Evolutionary conservation across 176 grass and related monocot species (phyloP).

Genomic region (Oryza brachyantha): DNA sequence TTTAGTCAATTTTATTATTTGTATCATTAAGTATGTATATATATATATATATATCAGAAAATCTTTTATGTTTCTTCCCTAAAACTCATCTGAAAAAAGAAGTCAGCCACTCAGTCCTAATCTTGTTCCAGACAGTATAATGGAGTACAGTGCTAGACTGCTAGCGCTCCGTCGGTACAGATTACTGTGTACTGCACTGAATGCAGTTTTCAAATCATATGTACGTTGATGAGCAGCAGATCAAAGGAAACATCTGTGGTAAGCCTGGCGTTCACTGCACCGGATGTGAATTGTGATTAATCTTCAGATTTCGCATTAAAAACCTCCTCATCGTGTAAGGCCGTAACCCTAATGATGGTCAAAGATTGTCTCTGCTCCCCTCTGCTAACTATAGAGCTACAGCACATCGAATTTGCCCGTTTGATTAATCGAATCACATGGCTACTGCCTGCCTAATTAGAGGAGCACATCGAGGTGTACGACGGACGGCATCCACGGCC

Average conservation of each 20-base stretch:
- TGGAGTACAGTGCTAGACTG: no score
- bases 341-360: not conserved
- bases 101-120: no score
- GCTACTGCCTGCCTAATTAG: not conserved
- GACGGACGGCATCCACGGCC: not conserved
- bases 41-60: no score
- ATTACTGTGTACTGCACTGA: no score
- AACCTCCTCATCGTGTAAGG: not conserved
- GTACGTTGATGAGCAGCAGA: not conserved
- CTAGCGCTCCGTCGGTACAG: not conserved
- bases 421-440: slow-evolving; percentile 17
- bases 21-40: no score
- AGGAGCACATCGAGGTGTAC: slow-evolving; percentile 28
- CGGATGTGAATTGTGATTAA: not conserved
- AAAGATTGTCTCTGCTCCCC: not conserved
- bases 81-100: no score
- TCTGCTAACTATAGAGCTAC: not conserved
- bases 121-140: not conserved
- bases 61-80: no score
- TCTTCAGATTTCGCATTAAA: not conserved
- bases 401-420: slow-evolving; percentile 3
- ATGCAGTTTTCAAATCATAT: not conserved
- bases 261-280: not conserved
- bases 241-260: not conserved
- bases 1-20: no score